These are phyloP conservation scores for Nakazawaea peltata DNA, from an alignment of 805 yeast genomes.

Conservation along the genomic window DNA sequence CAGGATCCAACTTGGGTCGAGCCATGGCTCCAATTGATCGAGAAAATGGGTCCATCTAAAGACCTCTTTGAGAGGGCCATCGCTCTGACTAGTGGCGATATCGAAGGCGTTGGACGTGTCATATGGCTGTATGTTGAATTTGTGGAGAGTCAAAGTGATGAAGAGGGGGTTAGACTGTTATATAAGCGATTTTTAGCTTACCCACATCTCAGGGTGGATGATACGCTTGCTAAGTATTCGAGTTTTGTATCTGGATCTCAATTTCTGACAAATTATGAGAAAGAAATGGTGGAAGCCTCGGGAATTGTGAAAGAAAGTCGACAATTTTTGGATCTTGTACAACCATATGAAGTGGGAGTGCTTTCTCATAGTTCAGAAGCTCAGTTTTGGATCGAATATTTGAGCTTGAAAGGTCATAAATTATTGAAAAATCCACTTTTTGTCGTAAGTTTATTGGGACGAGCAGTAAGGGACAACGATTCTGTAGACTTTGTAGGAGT, in stretches of 20 bases:
- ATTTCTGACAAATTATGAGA: slow-evolving; percentile 21
- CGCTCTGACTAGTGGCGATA: too few species aligned
- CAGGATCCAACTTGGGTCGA: too few species aligned
- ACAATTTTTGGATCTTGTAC: slow-evolving; percentile 22
- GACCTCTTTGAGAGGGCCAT: too few species aligned
- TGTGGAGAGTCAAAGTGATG: too few species aligned
- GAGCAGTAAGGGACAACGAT: slow-evolving; percentile 17
- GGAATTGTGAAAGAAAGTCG: slow-evolving; percentile 23
- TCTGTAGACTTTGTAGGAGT: slow-evolving; percentile 15
- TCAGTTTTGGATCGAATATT: slow-evolving; percentile 25
- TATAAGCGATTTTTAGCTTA: slow-evolving; percentile 23
- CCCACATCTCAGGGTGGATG: slow-evolving; percentile 34
- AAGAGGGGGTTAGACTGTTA: too few species aligned
- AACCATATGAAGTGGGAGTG: slow-evolving; percentile 12
- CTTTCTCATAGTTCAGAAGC: slow-evolving; percentile 4
- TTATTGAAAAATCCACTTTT: slow-evolving; percentile 8
- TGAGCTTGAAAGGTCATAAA: slow-evolving; percentile 21
- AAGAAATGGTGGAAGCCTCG: slow-evolving; percentile 28
- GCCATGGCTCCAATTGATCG: too few species aligned
- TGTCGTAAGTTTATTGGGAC: slow-evolving; percentile 20
- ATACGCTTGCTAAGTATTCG: slow-evolving; percentile 32
- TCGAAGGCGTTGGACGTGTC: too few species aligned
- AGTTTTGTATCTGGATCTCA: slow-evolving; percentile 26
- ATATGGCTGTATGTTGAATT: too few species aligned
- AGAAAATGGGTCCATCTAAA: too few species aligned